Conservation (phyloP, 148 eudicot genomes). For the Rhododendron ovatum region DNA sequence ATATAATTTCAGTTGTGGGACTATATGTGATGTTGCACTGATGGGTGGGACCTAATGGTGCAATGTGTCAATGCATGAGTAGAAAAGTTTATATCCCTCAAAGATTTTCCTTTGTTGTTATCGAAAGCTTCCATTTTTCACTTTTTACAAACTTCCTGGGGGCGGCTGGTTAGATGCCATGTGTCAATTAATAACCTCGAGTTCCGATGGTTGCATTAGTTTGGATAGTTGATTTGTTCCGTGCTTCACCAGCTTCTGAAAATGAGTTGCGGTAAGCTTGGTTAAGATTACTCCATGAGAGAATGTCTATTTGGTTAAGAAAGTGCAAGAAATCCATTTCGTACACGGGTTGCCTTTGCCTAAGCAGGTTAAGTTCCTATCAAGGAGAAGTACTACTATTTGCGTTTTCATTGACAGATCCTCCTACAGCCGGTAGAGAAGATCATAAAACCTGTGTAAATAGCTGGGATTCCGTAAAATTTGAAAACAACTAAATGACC, state of each 20-base stretch:
- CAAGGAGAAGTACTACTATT: neutral
- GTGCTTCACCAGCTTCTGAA: neutral
- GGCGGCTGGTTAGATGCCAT: neutral
- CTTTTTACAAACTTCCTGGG: neutral
- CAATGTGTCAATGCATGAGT: conserved; percentile 6
- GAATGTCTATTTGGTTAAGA: neutral
- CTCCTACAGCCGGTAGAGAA: neutral
- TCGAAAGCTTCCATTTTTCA: conserved; percentile 9
- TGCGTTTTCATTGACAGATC: neutral
- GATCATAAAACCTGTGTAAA: neutral
- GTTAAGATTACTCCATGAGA: neutral
- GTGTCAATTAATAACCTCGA: conserved; percentile 1
- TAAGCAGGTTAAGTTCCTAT: neutral
- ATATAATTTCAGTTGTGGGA: neutral
- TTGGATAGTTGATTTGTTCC: neutral
- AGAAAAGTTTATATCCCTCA: neutral
- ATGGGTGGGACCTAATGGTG: neutral
- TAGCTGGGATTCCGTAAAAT: neutral
- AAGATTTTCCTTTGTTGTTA: conserved; percentile 11
- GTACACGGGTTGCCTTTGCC: neutral
- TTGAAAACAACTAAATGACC: neutral
- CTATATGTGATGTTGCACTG: neutral
- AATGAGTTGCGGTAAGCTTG: neutral
- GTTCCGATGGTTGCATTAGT: neutral
- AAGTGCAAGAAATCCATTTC: neutral